These are phyloP conservation scores for Trapa incisa DNA, from an alignment of 345 rosid species.

Conservation along the genomic window DNA sequence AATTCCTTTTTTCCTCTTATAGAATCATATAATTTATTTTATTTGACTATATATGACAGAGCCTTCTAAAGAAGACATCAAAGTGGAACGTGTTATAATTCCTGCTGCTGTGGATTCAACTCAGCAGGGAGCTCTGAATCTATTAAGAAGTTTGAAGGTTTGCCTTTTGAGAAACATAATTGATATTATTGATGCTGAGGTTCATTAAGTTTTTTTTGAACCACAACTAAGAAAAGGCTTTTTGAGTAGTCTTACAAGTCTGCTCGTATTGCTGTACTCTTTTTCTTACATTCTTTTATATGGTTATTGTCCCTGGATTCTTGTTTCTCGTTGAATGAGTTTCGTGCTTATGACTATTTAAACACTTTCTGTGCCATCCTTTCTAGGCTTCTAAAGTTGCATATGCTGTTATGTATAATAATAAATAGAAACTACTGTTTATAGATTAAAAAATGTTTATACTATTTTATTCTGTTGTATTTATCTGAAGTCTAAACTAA, in stretches of 20 bases:
- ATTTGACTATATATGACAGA: background rate
- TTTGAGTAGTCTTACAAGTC: background rate
- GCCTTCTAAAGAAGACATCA: constrained; percentile 17
- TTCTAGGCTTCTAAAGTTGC: background rate
- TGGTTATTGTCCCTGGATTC: background rate
- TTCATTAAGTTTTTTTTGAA: background rate
- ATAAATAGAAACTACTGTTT: background rate
- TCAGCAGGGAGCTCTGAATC: constrained; percentile 58
- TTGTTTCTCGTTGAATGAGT: background rate
- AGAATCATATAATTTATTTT: background rate
- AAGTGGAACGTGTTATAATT: constrained; percentile 21
- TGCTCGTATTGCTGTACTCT: background rate
- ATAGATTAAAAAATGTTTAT: background rate
- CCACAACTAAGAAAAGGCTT: constrained; percentile 7
- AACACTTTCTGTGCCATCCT: background rate
- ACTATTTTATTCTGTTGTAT: background rate
- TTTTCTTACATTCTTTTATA: background rate
- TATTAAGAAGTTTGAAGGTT: constrained; percentile 72
- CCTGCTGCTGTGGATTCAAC: constrained; percentile 44
- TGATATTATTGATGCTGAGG: background rate
- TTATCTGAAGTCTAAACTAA: background rate
- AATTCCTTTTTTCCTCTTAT: background rate
- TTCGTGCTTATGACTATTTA: background rate
- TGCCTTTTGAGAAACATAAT: constrained; percentile 8
- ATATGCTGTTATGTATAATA: background rate